These are phyloP conservation scores for Populus alba DNA, from an alignment of 345 rosid species.

Conservation along the genomic window DNA sequence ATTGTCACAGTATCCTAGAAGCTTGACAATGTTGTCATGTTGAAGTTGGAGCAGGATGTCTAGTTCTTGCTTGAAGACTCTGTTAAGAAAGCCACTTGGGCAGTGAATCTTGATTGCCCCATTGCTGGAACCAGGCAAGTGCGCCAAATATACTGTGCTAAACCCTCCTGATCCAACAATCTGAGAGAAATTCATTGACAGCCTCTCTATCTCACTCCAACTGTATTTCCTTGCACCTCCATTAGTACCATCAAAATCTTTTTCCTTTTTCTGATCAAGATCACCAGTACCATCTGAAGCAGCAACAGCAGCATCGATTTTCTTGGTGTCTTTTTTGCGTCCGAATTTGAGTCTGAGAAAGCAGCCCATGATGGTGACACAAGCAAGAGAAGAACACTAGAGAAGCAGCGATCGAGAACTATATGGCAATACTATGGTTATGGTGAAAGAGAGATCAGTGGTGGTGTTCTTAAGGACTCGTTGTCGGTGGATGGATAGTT, in stretches of 20 bases:
- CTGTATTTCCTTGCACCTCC: slow-evolving; percentile 35
- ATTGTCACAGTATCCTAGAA: slow-evolving; percentile 70
- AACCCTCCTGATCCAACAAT: slow-evolving; percentile 79
- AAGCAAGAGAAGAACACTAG: slow-evolving; percentile 8
- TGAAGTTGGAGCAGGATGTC: slow-evolving; percentile 63
- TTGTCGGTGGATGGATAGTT: slow-evolving; percentile 21
- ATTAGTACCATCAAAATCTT: not conserved
- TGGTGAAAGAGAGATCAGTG: not conserved
- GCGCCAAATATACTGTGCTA: slow-evolving; percentile 71
- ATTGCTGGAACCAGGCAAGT: slow-evolving; percentile 28
- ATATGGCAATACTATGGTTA: slow-evolving; percentile 5
- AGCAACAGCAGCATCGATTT: slow-evolving; percentile 6
- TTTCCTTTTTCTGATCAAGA: not conserved
- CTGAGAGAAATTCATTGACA: slow-evolving; percentile 48
- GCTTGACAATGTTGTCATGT: slow-evolving; percentile 69
- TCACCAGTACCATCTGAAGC: not conserved
- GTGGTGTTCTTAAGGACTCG: slow-evolving; percentile 20
- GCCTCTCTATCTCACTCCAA: slow-evolving; percentile 53
- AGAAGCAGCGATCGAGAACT: not conserved
- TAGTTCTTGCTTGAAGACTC: slow-evolving; percentile 65
- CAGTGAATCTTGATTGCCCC: slow-evolving; percentile 70
- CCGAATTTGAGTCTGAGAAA: slow-evolving; percentile 30
- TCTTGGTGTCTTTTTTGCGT: not conserved
- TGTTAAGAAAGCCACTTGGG: slow-evolving; percentile 58
- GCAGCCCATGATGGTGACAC: slow-evolving; percentile 38